These are phyloP conservation scores for Dalbergia oliveri DNA, from an alignment of 306 rosid genomes.

Conservation along the genomic window DNA sequence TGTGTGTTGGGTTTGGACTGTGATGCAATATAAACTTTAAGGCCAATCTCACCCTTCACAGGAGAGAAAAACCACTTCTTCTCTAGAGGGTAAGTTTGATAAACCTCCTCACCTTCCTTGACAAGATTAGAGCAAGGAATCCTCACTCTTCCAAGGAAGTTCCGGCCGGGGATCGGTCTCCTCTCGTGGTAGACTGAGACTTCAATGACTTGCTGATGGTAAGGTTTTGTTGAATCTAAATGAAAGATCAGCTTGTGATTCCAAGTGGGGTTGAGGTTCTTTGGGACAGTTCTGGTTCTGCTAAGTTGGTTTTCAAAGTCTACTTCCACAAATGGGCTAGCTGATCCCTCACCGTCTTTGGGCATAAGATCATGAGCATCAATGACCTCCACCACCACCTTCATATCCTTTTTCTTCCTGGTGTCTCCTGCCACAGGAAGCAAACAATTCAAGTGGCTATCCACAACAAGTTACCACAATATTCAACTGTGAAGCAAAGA, in stretches of 20 bases:
- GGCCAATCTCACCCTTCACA: constrained; percentile 83
- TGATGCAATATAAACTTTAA: constrained; percentile 65
- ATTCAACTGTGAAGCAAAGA: constrained; percentile 73
- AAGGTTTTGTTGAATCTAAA: constrained; percentile 57
- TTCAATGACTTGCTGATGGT: constrained; percentile 55
- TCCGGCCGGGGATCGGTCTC: constrained; percentile 51
- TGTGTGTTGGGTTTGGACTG: constrained; percentile 44
- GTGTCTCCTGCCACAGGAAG: constrained; percentile 49
- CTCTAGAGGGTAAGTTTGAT: constrained; percentile 65
- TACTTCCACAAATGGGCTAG: constrained; percentile 70
- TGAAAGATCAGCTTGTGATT: constrained; percentile 60
- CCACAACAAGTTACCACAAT: constrained; percentile 60
- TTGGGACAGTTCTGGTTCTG: constrained; percentile 66
- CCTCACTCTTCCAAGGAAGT: constrained; percentile 73
- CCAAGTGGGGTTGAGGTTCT: constrained; percentile 75
- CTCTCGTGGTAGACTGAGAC: constrained; percentile 65
- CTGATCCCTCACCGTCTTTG: constrained; percentile 71
- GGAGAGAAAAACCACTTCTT: constrained; percentile 69
- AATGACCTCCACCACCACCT: constrained; percentile 66
- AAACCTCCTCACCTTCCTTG: constrained; percentile 69
- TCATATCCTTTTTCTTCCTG: constrained; percentile 62
- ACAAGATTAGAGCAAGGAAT: constrained; percentile 72
- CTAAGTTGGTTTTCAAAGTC: constrained; percentile 69
- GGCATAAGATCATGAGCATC: constrained; percentile 81
- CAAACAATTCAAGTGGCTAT: constrained; percentile 49